Evolutionary conservation across 2,329 filamentous ascomycete species (phyloP).

Genomic region (Neonectria magnoliae): DNA sequence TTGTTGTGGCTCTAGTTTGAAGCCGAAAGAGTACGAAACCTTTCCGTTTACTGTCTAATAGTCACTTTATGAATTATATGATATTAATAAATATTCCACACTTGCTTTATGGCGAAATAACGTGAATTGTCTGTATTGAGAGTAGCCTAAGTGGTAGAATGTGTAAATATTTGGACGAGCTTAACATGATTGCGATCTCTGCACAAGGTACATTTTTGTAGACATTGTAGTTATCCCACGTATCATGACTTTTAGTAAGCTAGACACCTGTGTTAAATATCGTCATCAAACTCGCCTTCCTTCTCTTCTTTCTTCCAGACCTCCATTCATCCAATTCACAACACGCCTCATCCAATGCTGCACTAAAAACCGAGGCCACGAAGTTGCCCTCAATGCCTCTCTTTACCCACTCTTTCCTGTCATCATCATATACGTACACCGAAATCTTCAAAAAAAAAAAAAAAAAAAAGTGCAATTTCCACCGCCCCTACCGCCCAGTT

Average conservation of each 20-base stretch:
- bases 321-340: background rate
- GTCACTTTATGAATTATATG: constrained; percentile 15
- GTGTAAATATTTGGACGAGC: too few relatives aligned
- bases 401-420: constrained; percentile 21
- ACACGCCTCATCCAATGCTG: constrained; percentile 14
- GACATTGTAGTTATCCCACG: too few relatives aligned
- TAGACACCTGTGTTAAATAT: background rate
- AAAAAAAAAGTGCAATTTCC: constrained; percentile 10
- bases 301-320: background rate
- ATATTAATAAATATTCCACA: background rate
- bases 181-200: too few relatives aligned
- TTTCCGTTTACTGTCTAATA: constrained; percentile 24
- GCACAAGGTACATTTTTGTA: too few relatives aligned
- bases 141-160: too few relatives aligned
- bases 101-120: background rate
- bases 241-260: background rate
- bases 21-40: background rate
- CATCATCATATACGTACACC: constrained; percentile 34
- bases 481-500: constrained; percentile 13
- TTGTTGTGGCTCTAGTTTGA: background rate
- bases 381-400: constrained; percentile 34
- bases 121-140: background rate
- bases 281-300: background rate
- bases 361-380: constrained; percentile 14
- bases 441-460: constrained; percentile 20